Evolutionary conservation across 371 early-diverging fungal species (phyloP).

Genomic region (Scutellospora calospora): DNA sequence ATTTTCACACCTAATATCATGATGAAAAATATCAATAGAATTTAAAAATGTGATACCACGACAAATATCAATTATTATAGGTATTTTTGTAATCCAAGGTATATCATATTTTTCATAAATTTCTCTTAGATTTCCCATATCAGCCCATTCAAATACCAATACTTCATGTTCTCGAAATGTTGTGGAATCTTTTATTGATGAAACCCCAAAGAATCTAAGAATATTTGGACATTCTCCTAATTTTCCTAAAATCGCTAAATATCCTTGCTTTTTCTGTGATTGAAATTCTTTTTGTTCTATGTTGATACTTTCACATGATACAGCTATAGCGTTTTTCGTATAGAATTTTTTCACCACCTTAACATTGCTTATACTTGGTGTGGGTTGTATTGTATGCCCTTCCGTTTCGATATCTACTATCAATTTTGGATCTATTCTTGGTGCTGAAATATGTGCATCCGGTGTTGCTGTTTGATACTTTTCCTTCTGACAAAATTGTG

Average conservation of each 20-base stretch:
- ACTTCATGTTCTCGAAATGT: neutral
- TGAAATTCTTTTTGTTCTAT: no score
- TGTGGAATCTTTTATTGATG: neutral
- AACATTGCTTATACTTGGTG: no score
- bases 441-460: no score
- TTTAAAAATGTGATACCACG: slow-evolving; percentile 37
- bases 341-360: no score
- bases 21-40: slow-evolving; percentile 4
- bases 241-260: slow-evolving; percentile 29
- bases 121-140: slow-evolving; percentile 20
- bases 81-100: slow-evolving; percentile 2
- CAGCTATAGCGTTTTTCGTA: no score
- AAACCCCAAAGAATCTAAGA: slow-evolving; percentile 29
- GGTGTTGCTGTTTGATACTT: no score
- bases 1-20: slow-evolving; percentile 34
- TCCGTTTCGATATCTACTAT: no score
- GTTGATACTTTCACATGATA: no score
- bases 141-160: slow-evolving; percentile 32
- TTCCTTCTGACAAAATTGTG: no score
- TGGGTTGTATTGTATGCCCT: no score
- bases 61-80: slow-evolving; percentile 10
- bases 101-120: slow-evolving; percentile 19
- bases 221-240: slow-evolving; percentile 28
- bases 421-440: no score
- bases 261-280: neutral